Evolutionary conservation across 306 rosid species (phyloP).

Genomic region (Neltuma alba): DNA sequence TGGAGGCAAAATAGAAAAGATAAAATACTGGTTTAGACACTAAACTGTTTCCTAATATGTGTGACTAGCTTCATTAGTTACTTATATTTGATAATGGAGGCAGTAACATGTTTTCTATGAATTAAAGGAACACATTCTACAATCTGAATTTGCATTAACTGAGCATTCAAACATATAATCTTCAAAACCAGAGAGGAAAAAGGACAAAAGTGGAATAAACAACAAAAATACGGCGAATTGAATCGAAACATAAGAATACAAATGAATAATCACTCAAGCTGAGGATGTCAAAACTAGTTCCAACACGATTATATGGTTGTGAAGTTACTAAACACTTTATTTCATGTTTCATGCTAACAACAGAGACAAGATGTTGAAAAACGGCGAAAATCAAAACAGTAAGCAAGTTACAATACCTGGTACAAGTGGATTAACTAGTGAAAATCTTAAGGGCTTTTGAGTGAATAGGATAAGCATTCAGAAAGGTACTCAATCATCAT

Average conservation of each 20-base stretch:
- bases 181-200: conserved; percentile 16
- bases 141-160: background rate
- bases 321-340: conserved; percentile 1
- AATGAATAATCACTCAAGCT: background rate
- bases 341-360: conserved; percentile 13
- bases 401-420: background rate
- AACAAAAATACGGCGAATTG: conserved; percentile 9
- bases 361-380: conserved; percentile 1
- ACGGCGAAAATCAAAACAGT: conserved; percentile 8
- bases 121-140: conserved; percentile 3
- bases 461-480: background rate
- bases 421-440: background rate
- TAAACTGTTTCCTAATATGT: background rate
- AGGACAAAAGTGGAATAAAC: conserved; percentile 9
- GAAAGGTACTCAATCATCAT: conserved; percentile 16
- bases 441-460: background rate
- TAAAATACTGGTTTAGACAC: background rate
- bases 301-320: background rate
- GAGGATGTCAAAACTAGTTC: conserved; percentile 29
- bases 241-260: conserved; percentile 18
- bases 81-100: background rate
- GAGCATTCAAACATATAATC: conserved; percentile 9
- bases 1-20: background rate
- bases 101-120: conserved; percentile 22
- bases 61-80: background rate